Evolutionary conservation across 768 basidiomycete genomes (phyloP).

Genomic region (Saitozyma sp.): DNA sequence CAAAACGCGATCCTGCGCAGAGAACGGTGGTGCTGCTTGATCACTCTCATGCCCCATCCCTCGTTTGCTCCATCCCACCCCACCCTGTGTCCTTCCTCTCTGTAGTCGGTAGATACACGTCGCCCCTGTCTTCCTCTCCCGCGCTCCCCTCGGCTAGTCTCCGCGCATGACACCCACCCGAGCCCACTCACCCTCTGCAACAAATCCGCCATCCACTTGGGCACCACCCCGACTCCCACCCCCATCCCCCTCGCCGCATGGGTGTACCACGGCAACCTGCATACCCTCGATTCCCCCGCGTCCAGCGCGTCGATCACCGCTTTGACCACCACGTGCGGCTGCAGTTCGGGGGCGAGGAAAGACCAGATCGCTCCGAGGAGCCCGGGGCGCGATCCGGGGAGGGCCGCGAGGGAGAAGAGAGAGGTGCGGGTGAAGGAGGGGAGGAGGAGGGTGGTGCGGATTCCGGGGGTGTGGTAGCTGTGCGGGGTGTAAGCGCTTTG

Average conservation of each 20-base stretch:
- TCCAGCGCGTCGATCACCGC: constrained; percentile 78
- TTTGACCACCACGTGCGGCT: constrained; percentile 75
- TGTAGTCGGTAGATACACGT: too few species aligned
- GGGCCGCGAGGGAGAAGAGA: constrained; percentile 64
- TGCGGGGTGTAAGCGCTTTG: neutral
- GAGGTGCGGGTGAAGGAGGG: constrained; percentile 77
- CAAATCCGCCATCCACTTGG: constrained; percentile 59
- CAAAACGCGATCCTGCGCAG: too few species aligned
- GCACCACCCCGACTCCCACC: constrained; percentile 32
- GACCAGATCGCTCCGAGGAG: constrained; percentile 54
- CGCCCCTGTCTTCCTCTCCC: neutral
- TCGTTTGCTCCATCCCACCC: too few species aligned
- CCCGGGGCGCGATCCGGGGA: constrained; percentile 56
- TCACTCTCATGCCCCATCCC: too few species aligned
- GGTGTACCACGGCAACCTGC: constrained; percentile 62
- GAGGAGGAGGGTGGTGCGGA: constrained; percentile 84
- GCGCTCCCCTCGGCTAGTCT: neutral
- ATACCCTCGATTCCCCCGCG: constrained; percentile 69
- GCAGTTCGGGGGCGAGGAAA: constrained; percentile 76
- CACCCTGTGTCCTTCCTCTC: too few species aligned
- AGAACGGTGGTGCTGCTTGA: too few species aligned
- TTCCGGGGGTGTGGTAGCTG: constrained; percentile 69
- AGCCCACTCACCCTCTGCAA: constrained; percentile 66
- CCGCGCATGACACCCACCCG: neutral
- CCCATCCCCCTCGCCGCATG: constrained; percentile 29